Evolutionary conservation across 78 protist species (phyloP).

Genomic region (Ministeria vibrans): DNA sequence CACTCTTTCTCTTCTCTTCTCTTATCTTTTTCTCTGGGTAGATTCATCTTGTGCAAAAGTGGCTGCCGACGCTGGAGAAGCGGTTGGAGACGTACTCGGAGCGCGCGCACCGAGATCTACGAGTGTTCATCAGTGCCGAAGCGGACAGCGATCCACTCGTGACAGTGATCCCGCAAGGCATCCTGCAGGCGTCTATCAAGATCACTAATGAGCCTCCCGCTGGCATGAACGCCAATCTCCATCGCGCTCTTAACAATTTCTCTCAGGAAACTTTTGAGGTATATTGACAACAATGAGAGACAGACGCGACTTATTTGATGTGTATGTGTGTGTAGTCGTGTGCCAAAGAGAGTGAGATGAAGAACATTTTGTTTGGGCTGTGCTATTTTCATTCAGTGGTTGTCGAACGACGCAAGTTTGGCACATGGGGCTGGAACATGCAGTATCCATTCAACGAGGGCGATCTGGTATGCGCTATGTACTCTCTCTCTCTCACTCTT

Average conservation of each 20-base stretch:
- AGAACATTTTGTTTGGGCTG: slow-evolving; percentile 62
- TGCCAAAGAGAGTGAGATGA: slow-evolving; percentile 54
- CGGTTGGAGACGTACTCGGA: slow-evolving; percentile 26
- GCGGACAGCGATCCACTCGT: slow-evolving; percentile 14
- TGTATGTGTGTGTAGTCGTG: too few relatives aligned
- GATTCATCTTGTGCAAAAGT: slow-evolving; percentile 67
- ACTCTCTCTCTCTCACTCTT: too few relatives aligned
- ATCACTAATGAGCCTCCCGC: slow-evolving; percentile 88
- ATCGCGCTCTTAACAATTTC: slow-evolving; percentile 49
- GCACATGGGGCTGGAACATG: slow-evolving; percentile 83
- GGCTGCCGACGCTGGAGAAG: slow-evolving; percentile 73
- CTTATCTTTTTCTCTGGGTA: too few relatives aligned
- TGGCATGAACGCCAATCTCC: slow-evolving; percentile 56
- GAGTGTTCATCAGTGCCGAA: slow-evolving; percentile 74
- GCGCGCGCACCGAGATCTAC: slow-evolving; percentile 43
- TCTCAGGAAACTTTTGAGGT: slow-evolving; percentile 43
- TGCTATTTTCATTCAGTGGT: slow-evolving; percentile 85
- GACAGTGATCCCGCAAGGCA: slow-evolving; percentile 54
- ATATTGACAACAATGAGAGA: too few relatives aligned
- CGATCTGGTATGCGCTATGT: too few relatives aligned
- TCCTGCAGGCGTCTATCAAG: slow-evolving; percentile 73
- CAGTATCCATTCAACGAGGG: slow-evolving; percentile 82
- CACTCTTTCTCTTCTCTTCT: too few relatives aligned
- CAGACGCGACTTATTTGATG: too few relatives aligned
- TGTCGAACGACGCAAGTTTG: slow-evolving; percentile 84